Percentiles rank a stretch among this genome's conserved stretches.
Conservation (phyloP, 2,329 filamentous ascomycete species). For the Pseudocercospora pini-densiflorae region DNA sequence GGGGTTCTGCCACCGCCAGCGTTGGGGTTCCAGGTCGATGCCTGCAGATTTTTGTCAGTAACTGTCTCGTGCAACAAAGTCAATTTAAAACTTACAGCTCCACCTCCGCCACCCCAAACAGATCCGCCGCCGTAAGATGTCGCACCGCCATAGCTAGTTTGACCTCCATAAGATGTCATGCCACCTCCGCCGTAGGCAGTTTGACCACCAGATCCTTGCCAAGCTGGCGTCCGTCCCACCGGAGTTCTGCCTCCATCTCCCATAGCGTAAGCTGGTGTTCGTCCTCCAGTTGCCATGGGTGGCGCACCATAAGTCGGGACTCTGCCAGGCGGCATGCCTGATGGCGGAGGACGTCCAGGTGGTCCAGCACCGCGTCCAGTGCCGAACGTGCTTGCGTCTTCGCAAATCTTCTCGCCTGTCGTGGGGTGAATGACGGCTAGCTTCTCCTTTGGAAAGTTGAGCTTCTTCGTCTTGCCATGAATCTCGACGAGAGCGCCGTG, state of each 20-base stretch:
- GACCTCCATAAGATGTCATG: constrained; percentile 51
- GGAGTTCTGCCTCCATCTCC: constrained; percentile 60
- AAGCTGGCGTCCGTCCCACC: constrained; percentile 57
- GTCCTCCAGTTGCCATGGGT: constrained; percentile 62
- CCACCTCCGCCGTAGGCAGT: constrained; percentile 55
- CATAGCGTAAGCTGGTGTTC: constrained; percentile 67
- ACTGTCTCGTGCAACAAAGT: constrained; percentile 73
- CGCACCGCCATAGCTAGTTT: constrained; percentile 68
- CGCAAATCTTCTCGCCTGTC: constrained; percentile 78
- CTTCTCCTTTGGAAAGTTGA: constrained; percentile 80
- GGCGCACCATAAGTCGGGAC: constrained; percentile 57
- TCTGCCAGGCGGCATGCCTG: constrained; percentile 67
- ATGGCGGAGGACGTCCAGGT: constrained; percentile 25
- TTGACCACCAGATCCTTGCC: constrained; percentile 45
- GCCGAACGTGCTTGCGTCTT: constrained; percentile 46
- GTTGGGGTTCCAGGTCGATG: constrained; percentile 45
- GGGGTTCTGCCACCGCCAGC: constrained; percentile 51
- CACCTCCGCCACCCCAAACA: constrained; percentile 33
- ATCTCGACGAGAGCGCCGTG: constrained; percentile 86
- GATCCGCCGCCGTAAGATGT: constrained; percentile 58
- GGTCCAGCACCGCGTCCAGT: constrained; percentile 24
- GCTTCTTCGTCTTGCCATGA: constrained; percentile 90
- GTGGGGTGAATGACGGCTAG: constrained; percentile 82
- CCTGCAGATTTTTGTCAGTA: constrained; percentile 30
- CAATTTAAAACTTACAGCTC: constrained; percentile 51